Evolutionary conservation across 768 basidiomycete species (phyloP), one percentile per base, ranked within the genome.

Genomic region (Pulveroboletus sp.): DNA sequence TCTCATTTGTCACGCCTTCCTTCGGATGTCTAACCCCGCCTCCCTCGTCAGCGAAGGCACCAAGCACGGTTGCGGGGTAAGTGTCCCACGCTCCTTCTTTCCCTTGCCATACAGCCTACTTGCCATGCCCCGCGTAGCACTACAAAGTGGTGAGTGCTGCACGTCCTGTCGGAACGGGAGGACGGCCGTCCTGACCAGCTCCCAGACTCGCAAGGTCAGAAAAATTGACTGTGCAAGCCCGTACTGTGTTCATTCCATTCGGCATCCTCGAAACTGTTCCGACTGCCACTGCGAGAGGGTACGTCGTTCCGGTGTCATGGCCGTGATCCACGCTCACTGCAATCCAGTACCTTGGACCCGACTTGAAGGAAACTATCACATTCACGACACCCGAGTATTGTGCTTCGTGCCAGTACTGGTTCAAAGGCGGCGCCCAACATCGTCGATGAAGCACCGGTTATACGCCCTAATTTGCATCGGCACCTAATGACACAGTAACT

Each of bases 1-100:
- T 44, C 43, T 49, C 43, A 52, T 48, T 60, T 39, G 51, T 52
- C 52, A 32, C 52, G 26, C 31, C 54, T 15, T 52, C 47, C 56
- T 47, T 63, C 41, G 48, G 50, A 36, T 55, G 39, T 37, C 60
- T 67, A 44, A 69, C 62, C 59, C 56, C 66, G 50, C 49, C 53
- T 54, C 57, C 40, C 60, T 49, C 49, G 50, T 35, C 71, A 89
- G 86, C 60, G 83, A 86, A 76, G 87, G 84, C 56, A 82, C 78
- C 54, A 81, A 82, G 71, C 74, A 82, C 62, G 85, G 83, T 62
- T 90, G 88, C 66, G 87, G 87, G 64, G 67, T 61, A 67, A 67
- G 60, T 56, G 21, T 64, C 57, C 50, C 68, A 62, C 68, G 66
- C 61, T 9, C 6, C 47, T 47, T 28, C 35, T 12, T 46, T 37